These are phyloP conservation scores for Alternaria rosae DNA, from an alignment of 2,329 filamentous ascomycete species.

Conservation along the genomic window DNA sequence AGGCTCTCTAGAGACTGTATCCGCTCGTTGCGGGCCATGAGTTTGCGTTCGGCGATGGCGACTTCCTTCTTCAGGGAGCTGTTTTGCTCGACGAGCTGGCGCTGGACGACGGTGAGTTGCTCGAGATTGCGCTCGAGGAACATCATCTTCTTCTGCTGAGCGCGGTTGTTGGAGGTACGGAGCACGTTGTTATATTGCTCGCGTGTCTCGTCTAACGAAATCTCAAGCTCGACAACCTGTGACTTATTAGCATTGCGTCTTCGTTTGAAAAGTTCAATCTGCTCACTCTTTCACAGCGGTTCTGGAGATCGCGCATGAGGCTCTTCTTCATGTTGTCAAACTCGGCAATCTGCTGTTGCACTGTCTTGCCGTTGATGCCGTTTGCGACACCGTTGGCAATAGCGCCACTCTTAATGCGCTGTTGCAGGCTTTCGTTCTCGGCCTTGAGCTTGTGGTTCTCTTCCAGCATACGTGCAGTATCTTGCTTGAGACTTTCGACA, in stretches of 20 bases:
- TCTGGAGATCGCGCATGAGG: conserved; percentile 97
- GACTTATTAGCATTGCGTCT: conserved; percentile 26
- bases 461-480: conserved; percentile 77
- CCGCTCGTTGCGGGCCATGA: conserved; percentile 94
- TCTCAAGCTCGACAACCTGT: conserved; percentile 89
- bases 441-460: conserved; percentile 84
- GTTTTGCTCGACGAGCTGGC: conserved; percentile 98
- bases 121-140: conserved; percentile 98
- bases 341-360: conserved; percentile 97
- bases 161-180: conserved; percentile 94
- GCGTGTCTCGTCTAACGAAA: conserved; percentile 93
- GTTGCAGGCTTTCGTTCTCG: conserved; percentile 81
- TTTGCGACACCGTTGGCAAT: conserved; percentile 66
- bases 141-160: conserved; percentile 99
- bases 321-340: conserved; percentile 99
- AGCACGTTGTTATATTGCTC: conserved; percentile 99
- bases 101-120: conserved; percentile 95
- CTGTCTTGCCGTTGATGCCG: conserved; percentile 80
- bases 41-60: conserved; percentile 95
- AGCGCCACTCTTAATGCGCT: conserved; percentile 70
- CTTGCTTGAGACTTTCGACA: conserved; percentile 77
- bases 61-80: conserved; percentile 96
- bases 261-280: conserved; percentile 7
- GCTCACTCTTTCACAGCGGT: conserved; percentile 86
- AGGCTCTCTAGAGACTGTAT: conserved; percentile 93